Percentiles rank a stretch among this genome's conserved stretches.
These are phyloP conservation scores for Bifiguratus adelaidae DNA, from an alignment of 192 early-diverging fungal species.

Conservation along the genomic window DNA sequence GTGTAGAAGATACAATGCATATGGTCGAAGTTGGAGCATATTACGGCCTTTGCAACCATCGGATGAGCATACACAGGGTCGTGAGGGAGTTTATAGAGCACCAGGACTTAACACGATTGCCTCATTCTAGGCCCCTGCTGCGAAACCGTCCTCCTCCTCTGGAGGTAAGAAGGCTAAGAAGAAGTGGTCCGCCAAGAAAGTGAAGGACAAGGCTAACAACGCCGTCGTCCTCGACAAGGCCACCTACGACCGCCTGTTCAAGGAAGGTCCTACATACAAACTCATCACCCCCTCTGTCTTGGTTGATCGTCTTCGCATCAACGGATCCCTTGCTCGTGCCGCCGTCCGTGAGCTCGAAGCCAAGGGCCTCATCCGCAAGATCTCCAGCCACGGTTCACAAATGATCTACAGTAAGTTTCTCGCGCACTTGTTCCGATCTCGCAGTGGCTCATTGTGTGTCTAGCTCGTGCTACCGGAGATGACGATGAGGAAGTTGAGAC, in stretches of 20 bases:
- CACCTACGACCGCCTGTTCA: slow-evolving; percentile 97
- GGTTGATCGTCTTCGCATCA: slow-evolving; percentile 96
- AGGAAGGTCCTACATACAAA: slow-evolving; percentile 99
- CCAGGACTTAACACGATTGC: no score
- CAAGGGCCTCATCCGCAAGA: slow-evolving; percentile 86
- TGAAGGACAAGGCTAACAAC: slow-evolving; percentile 99
- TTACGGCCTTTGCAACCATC: no score
- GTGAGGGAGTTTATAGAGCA: no score
- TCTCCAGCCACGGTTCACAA: slow-evolving; percentile 88
- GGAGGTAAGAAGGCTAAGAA: slow-evolving; percentile 50
- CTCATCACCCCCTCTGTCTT: slow-evolving; percentile 96
- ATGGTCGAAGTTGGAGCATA: no score
- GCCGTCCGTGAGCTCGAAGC: slow-evolving; percentile 90
- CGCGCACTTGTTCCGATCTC: no score
- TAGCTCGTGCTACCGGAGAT: slow-evolving; percentile 20
- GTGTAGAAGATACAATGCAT: no score
- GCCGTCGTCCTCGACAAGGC: slow-evolving; percentile 93
- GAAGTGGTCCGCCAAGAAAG: slow-evolving; percentile 99
- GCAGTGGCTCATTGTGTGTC: no score
- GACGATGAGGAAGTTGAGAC: no score
- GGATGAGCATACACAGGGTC: no score
- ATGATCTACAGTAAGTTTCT: slow-evolving; percentile 57
- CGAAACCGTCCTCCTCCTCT: slow-evolving; percentile 40
- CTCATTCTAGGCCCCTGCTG: slow-evolving; percentile 50
- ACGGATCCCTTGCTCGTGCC: slow-evolving; percentile 92